phyloP scores from a whole-genome alignment of 2,329 filamentous ascomycete species.

The Alternaria ethzedia region DNA sequence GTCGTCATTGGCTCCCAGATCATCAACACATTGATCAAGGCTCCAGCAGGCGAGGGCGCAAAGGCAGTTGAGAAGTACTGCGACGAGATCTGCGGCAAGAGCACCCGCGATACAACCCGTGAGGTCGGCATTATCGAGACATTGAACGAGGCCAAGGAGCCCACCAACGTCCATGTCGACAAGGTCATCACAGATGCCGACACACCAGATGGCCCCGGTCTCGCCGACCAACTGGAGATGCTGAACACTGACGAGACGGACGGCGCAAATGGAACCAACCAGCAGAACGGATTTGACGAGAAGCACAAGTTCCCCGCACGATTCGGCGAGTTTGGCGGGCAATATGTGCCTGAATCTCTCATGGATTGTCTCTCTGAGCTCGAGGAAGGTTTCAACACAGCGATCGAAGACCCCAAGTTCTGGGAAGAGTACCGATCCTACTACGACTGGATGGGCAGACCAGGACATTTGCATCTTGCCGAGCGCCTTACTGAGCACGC shows the following conservation, averaged over 20 bases:
- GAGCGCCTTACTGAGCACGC: conserved; percentile 86
- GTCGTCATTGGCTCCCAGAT: conserved; percentile 98
- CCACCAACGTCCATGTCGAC: conserved; percentile 70
- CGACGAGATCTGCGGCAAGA: conserved; percentile 70
- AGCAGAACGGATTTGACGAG: conserved; percentile 39
- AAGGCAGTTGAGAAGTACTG: conserved; percentile 87
- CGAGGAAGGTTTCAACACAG: conserved; percentile 87
- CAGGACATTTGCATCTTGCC: conserved; percentile 88
- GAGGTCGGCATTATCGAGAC: conserved; percentile 76
- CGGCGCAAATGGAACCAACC: conserved; percentile 15
- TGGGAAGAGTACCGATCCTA: conserved; percentile 97
- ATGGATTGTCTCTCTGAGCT: conserved; percentile 96
- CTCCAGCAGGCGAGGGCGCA: conserved; percentile 68
- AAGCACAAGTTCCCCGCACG: conserved; percentile 73
- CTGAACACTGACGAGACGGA: conserved; percentile 68
- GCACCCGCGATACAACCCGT: conserved; percentile 59
- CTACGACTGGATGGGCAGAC: conserved; percentile 96
- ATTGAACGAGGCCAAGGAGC: conserved; percentile 65
- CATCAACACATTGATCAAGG: conserved; percentile 77
- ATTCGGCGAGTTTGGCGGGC: conserved; percentile 95
- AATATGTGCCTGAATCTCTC: conserved; percentile 95
- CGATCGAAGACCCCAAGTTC: conserved; percentile 86
- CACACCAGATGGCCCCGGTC: conserved; percentile 64
- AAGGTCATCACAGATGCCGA: conserved; percentile 68
- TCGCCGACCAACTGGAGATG: conserved; percentile 84